These are phyloP conservation scores for Nitzschia sp. DNA, from an alignment of 108 stramenopile species.

Conservation along the genomic window DNA sequence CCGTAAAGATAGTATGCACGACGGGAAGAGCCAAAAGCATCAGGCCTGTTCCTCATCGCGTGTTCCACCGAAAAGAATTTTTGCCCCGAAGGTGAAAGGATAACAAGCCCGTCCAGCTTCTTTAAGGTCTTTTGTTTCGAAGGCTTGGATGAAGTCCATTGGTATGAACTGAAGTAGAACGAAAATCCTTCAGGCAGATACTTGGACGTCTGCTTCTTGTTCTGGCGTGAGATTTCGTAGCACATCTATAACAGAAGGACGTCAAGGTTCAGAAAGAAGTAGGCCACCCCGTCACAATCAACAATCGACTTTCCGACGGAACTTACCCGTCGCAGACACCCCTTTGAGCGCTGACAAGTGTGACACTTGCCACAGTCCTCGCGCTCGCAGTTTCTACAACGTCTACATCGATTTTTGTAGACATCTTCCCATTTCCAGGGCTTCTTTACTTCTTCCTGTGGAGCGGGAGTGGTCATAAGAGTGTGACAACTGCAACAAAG, in stretches of 20 bases:
- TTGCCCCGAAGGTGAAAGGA: constrained; percentile 3
- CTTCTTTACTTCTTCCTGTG: not conserved
- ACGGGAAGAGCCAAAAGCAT: not conserved
- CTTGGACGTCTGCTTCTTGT: not conserved
- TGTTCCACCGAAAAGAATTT: constrained; percentile 2
- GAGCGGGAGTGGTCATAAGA: too few relatives aligned
- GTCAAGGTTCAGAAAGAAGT: too few relatives aligned
- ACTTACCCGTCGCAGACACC: constrained; percentile 10
- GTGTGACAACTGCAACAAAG: too few relatives aligned
- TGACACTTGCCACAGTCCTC: not conserved
- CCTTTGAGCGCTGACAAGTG: not conserved
- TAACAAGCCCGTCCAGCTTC: not conserved
- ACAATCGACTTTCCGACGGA: too few relatives aligned
- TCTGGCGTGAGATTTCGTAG: not conserved
- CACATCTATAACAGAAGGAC: too few relatives aligned
- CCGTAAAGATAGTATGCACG: not conserved
- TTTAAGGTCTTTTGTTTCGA: not conserved
- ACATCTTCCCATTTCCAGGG: not conserved
- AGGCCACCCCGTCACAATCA: too few relatives aligned
- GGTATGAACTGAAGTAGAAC: not conserved
- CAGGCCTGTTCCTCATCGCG: not conserved
- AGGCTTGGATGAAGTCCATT: too few relatives aligned
- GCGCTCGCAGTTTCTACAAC: not conserved
- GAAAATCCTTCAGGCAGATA: constrained; percentile 2
- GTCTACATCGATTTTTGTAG: not conserved